phyloP scores from a whole-genome alignment of 2,329 filamentous ascomycete genomes.

The Apiospora aurea region DNA sequence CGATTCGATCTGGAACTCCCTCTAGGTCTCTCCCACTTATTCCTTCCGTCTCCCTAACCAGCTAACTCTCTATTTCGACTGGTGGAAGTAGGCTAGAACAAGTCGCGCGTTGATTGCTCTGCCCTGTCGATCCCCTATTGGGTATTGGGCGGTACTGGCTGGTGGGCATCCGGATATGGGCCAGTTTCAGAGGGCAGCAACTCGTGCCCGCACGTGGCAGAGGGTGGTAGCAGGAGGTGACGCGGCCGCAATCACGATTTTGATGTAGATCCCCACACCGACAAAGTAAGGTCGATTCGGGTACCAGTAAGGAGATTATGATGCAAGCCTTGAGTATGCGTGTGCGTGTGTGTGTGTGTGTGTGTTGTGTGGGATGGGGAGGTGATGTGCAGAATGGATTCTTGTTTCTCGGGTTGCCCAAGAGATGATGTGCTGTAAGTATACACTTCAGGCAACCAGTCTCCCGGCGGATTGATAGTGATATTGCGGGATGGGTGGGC shows the following conservation, averaged over 20 bases:
- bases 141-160: neutral
- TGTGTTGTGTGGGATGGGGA: neutral
- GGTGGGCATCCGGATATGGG: conserved; percentile 15
- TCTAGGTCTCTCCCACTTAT: neutral
- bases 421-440: neutral
- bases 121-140: conserved; percentile 15
- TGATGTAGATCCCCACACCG: conserved; percentile 21
- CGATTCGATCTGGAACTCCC: neutral
- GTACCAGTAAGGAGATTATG: conserved; percentile 1
- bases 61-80: neutral
- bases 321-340: neutral
- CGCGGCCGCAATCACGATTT: conserved; percentile 21
- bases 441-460: neutral
- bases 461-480: neutral
- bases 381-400: neutral
- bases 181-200: conserved; percentile 18
- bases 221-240: conserved; percentile 17
- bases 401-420: neutral
- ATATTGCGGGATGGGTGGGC: neutral
- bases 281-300: conserved; percentile 16
- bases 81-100: neutral
- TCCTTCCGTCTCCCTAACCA: neutral
- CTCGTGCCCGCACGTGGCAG: conserved; percentile 15
- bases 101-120: conserved; percentile 8
- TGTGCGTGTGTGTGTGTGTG: neutral